Base-by-base conservation (phyloP, 441 rosid genomes). In the Jatropha multifida region DNA sequence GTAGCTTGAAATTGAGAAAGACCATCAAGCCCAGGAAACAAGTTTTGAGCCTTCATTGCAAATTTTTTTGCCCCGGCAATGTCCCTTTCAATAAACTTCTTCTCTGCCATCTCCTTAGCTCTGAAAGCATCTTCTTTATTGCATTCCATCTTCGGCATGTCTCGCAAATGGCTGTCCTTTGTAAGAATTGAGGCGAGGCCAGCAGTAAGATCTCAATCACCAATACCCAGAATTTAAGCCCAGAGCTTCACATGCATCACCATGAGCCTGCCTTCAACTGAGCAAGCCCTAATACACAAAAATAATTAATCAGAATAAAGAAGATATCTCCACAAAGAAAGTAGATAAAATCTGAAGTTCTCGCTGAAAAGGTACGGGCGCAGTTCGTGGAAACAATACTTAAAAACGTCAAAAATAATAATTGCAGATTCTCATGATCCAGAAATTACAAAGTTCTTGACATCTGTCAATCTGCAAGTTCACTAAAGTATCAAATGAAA, bases 21-120 rank as follows among this genome's bases (percentile, higher is more conserved):
- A 73, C 99, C 99, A 69, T 88, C 98, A 65, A 96, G 92, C 41
- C 74, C 87, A 14, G 99, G 98, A 81, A 80, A 89, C 72, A 94
- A 78, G 69, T 54, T 85, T 32, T 86, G 92, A 77, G 99, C 97
- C 86, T 92, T 96, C 81, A 83, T 64, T 74, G 92, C 90, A 58
- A 92, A 91, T 69, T 82, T 91, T 77, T 84, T 92, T 0, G 99
- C 97, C 27, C 93, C 92, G 18, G 67, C 72, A 75, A 85, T 80
- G 77, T 96, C 97, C 75, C 83, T 92, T 69, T 87, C 90, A 9
- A 72, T 32, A 70, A 92, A 73, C 87, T 94, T 96, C 75, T 84
- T 88, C 85, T 90, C 97, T 8, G 99, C 97, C 68, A 94, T 88
- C 71, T 87, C 87, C 84, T 85, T 94, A 8, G 94, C 97, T 81